Base-by-base conservation (phyloP, 78 protist species). In the Dictyostelium discoideum region DNA sequence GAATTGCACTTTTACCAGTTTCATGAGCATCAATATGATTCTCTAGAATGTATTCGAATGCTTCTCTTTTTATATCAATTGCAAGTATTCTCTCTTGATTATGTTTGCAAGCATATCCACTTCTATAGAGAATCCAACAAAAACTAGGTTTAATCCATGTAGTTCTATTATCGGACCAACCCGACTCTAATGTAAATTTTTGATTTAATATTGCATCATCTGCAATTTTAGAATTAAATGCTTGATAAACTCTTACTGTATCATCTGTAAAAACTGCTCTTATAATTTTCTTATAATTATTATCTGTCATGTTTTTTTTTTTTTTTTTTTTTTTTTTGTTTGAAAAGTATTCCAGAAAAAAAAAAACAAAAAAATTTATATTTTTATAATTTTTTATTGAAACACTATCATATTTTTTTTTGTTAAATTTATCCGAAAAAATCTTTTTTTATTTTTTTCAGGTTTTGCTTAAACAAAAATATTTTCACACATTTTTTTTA, bases 71-170 rank as follows among this genome's bases (percentile, higher is more conserved):
- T n/a, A 87, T 79, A 37, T 60, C 81, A 26, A 87, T 87, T 8
- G 93, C 93, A 5, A 87, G 26, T 39, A 87, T 80, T 67, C 79
- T 40, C 24, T 87, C 86, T 78, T 87, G 93, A n/a, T 87, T 74
- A 26, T 20, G 39, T 60, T 87, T 87, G 0, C 0, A 22, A 11
- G 42, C 93, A 50, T 80, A 87, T 2, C 93, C 93, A 87, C 80
- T 65, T 26, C 86, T 39, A 60, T 87, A 87, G 10, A 87, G 20
- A 44, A 86, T 37, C 93, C 93, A 87, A 46, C 84, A 63, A 5
- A 87, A 87, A 44, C 85, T 76, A 0, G 93, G 93, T 87, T 87
- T 87, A 40, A 87, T 78, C 93, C 93, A 87, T 3, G 93, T 87
- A 0, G 65, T 87, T n/a, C 93, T 14, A 5, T 54, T 39, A 9